Base-by-base conservation (phyloP, 2,329 filamentous ascomycete species). In the Aquanectria penicillioides region DNA sequence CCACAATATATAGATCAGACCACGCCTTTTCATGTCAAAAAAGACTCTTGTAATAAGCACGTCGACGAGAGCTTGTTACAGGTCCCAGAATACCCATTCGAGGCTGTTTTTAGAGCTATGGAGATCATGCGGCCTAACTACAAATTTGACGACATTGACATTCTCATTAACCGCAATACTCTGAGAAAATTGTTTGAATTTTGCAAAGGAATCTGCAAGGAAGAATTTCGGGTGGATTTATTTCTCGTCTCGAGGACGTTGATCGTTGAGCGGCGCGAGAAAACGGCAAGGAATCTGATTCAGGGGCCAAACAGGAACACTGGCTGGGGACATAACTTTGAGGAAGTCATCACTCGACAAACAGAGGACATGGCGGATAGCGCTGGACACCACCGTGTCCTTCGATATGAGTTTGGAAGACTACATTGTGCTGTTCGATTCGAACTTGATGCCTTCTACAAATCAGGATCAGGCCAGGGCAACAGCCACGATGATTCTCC, bases 61-160 rank as follows among this genome's bases (percentile, higher is more conserved):
- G 46, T 57, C 12, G 66, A 72, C 34, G 61, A 61, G 18, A 66
- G 58, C 47, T 38, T 43, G 11, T 22, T 26, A 5, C 41, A 29
- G 11, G 9, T 50, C 9, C 65, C 68, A 2, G 15, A 49, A 11
- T 69, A 62, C 18, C 68, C 70, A 1, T 75, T 73, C 48, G 64
- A 73, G 28, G 61, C 68, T 4, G 47, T 73, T 11, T 72, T 76
- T 31, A 53, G 64, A n/a, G 72, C 72, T 37, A 57, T 67, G 6
- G 55, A 53, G 4, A 18, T 52, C 13, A 70, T 70, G 67, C 67
- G 62, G 6, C 68, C 68, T 0, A 17, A 15, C 2, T 57, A 61
- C 43, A 57, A 50, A 17, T 74, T 75, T 20, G 57, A 66, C 43
- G 51, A 70, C 3, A 47, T 74, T 18, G 71, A 76, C 26, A 23